phyloP scores from a whole-genome alignment of 2,329 filamentous ascomycete species.

The Teratosphaeria viscida region DNA sequence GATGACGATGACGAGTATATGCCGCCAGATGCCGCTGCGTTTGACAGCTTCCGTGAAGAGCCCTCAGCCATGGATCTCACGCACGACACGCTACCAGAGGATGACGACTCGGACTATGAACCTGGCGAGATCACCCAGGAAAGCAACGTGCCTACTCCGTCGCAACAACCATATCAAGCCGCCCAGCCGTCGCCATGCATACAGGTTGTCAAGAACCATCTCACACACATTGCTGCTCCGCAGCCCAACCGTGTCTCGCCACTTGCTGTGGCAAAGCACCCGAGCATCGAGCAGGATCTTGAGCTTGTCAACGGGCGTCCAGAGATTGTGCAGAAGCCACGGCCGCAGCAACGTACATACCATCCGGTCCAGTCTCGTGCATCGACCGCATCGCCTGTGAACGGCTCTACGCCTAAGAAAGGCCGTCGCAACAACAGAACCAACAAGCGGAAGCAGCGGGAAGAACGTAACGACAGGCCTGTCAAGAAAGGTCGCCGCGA shows the following conservation, averaged over 20 bases:
- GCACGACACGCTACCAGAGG: constrained; percentile 13
- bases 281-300: constrained; percentile 24
- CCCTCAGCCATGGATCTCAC: constrained; percentile 7
- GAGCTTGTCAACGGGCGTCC: constrained; percentile 38
- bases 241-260: constrained; percentile 61
- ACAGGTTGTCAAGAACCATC: constrained; percentile 58
- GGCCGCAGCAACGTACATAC: constrained; percentile 10
- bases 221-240: constrained; percentile 54
- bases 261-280: constrained; percentile 42
- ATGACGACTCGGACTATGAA: constrained; percentile 27
- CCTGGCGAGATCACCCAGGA: constrained; percentile 25
- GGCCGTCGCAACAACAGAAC: constrained; percentile 6
- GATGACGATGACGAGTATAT: constrained; percentile 23
- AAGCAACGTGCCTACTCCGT: constrained; percentile 10
- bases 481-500: constrained; percentile 22
- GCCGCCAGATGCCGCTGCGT: constrained; percentile 19
- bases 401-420: background rate
- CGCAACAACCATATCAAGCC: constrained; percentile 7
- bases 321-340: constrained; percentile 20
- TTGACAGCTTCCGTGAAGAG: constrained; percentile 13
- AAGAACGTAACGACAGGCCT: constrained; percentile 6
- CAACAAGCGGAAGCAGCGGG: constrained; percentile 25
- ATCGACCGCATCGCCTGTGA: constrained; percentile 18
- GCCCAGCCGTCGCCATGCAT: constrained; percentile 36
- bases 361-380: constrained; percentile 13